Evolutionary conservation across 495 filamentous ascomycete species (phyloP), one percentile per base, ranked within the genome.

Genomic region (Podospora fimiseda): DNA sequence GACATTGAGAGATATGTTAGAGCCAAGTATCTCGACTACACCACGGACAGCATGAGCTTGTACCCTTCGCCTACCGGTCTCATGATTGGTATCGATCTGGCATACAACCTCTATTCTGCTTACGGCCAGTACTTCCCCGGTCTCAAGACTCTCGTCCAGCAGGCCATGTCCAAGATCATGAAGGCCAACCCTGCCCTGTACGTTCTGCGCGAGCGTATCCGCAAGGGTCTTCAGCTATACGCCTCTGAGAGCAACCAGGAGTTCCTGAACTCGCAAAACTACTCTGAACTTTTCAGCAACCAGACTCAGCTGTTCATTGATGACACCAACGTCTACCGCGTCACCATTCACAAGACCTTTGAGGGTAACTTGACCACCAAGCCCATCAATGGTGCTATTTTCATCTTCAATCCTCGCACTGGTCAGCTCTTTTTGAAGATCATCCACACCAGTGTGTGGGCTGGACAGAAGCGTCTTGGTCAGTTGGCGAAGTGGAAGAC

Each of bases 401-500:
- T 99, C 75, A 97, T 99, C 71, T 96, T 99, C 83, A 99, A 97
- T 64, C 94, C 94, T 15, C 84, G 94, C 43, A 97, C 94, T 56
- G 94, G 94, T 27, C 94, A 99, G 62, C 73, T 99, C 16, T 99
- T 99, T 81, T 70, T 99, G 60, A 99, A 99, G 81, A 96, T 99
- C 64, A 99, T 99, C 59, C 94, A 99, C 73, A 99, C 94, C 2
- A 96, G 91, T 61, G 94, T 99, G 37, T 99, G 94, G 94, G 94
- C 94, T 30, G 94, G 94, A 38, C 94, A 99, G 70, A 99, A 99
- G 71, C 94, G 94, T 87, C 78, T 99, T 14, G 94, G 94, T 54
- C 94, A 99, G 70, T 73, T 99, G 57, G 94, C 94, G 23, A 99
- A 99, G 68, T 99, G 94, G 94, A 99, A 99, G 79, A 99, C 94